Conservation (phyloP, 2,329 filamentous ascomycete genomes). For the Verticillium alfalfae region DNA sequence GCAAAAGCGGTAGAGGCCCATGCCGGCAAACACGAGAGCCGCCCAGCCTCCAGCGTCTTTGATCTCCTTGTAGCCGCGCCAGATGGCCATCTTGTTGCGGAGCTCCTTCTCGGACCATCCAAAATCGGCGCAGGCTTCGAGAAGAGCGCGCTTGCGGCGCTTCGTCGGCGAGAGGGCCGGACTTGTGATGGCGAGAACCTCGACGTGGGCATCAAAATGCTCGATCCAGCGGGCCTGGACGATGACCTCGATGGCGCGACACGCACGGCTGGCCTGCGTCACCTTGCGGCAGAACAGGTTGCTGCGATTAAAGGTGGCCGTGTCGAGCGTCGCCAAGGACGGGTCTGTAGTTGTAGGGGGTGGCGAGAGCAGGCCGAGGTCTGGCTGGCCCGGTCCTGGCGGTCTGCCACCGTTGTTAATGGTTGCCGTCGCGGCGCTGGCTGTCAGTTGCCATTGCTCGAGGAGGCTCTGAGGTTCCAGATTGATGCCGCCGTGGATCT, state of each 20-base stretch:
- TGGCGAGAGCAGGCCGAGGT: background rate
- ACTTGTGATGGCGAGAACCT: slow-evolving; percentile 28
- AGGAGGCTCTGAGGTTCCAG: slow-evolving; percentile 20
- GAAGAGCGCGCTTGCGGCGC: slow-evolving; percentile 43
- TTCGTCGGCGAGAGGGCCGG: slow-evolving; percentile 36
- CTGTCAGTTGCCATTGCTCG: slow-evolving; percentile 17
- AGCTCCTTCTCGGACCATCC: slow-evolving; percentile 53
- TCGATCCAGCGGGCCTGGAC: slow-evolving; percentile 53
- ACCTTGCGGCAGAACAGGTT: slow-evolving; percentile 24
- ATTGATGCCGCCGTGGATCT: slow-evolving; percentile 21
- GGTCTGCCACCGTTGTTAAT: slow-evolving; percentile 8
- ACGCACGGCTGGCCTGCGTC: slow-evolving; percentile 40
- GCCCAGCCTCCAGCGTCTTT: slow-evolving; percentile 51
- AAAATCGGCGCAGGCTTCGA: slow-evolving; percentile 47
- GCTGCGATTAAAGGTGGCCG: slow-evolving; percentile 19
- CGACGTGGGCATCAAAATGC: slow-evolving; percentile 45
- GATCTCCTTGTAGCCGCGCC: slow-evolving; percentile 55
- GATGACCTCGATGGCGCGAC: slow-evolving; percentile 52
- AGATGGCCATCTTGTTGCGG: slow-evolving; percentile 42
- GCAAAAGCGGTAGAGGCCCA: slow-evolving; percentile 54
- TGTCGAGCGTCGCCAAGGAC: background rate
- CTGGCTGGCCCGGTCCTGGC: background rate
- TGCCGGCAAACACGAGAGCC: slow-evolving; percentile 49
- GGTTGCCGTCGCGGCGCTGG: slow-evolving; percentile 11
- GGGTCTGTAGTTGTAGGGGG: background rate